These are phyloP conservation scores for Globisporangium apiculatum DNA, from an alignment of 352 stramenopile species.

Conservation along the genomic window DNA sequence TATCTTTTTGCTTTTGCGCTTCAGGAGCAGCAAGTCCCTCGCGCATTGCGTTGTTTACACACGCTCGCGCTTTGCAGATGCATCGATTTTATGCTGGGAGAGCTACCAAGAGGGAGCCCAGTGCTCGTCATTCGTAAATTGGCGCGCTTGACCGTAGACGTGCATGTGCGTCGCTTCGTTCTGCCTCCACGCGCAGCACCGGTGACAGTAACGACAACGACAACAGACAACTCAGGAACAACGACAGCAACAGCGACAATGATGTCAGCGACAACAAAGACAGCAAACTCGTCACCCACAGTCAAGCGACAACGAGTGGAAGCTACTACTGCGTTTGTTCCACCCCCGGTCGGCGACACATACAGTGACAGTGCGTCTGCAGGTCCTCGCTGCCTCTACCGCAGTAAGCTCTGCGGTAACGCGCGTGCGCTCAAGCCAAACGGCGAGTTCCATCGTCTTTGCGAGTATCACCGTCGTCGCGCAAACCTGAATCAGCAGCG, in stretches of 20 bases:
- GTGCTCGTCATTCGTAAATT: constrained; percentile 2
- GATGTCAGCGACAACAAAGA: neutral
- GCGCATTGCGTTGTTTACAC: too few relatives aligned
- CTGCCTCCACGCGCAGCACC: neutral
- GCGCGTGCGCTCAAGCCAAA: constrained; percentile 27
- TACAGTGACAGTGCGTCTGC: too few relatives aligned
- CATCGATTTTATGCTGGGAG: neutral
- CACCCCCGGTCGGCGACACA: constrained; percentile 3
- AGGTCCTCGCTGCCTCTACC: constrained; percentile 7
- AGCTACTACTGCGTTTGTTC: neutral
- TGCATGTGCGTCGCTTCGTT: neutral
- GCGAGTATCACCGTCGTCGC: constrained; percentile 24
- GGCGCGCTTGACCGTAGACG: neutral
- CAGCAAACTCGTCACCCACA: neutral
- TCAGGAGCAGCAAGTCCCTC: too few relatives aligned
- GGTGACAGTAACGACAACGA: too few relatives aligned
- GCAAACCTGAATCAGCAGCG: constrained; percentile 31
- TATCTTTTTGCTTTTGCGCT: too few relatives aligned
- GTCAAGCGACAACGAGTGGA: neutral
- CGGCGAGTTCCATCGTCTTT: constrained; percentile 26
- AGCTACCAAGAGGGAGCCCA: neutral
- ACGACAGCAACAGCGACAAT: neutral
- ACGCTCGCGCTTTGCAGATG: neutral
- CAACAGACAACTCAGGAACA: neutral
- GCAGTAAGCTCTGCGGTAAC: constrained; percentile 24